Evolutionary conservation across 345 rosid genomes (phyloP).

Genomic region (Nephelium lappaceum): DNA sequence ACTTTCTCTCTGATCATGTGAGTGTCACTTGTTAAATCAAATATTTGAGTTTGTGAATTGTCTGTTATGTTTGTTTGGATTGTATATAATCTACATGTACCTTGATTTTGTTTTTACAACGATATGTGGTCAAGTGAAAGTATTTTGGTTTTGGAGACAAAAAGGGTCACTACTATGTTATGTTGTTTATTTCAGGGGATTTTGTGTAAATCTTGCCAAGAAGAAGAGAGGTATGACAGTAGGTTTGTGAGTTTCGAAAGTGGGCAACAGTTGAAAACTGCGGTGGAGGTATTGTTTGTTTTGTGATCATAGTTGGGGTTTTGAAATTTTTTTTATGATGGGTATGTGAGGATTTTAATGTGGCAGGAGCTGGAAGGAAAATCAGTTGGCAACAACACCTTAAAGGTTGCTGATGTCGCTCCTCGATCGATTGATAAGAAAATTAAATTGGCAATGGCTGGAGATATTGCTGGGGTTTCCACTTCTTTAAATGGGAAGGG

Average conservation of each 20-base stretch:
- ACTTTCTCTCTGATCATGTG: conserved; percentile 68
- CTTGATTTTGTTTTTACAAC: not conserved
- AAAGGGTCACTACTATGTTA: not conserved
- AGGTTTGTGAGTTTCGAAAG: conserved; percentile 78
- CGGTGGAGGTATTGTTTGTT: conserved; percentile 50
- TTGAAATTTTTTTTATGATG: conserved; percentile 11
- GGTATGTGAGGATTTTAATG: conserved; percentile 23
- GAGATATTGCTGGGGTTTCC: conserved; percentile 29
- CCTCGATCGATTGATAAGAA: conserved; percentile 69
- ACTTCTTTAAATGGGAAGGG: conserved; percentile 21
- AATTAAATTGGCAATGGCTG: conserved; percentile 45
- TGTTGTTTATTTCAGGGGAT: conserved; percentile 50
- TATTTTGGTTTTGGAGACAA: not conserved
- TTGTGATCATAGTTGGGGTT: not conserved
- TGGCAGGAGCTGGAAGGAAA: conserved; percentile 72
- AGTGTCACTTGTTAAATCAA: not conserved
- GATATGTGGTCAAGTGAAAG: not conserved
- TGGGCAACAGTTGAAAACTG: conserved; percentile 59
- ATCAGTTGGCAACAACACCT: conserved; percentile 54
- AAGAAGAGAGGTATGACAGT: conserved; percentile 82
- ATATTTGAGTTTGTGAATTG: not conserved
- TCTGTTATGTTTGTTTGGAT: no score
- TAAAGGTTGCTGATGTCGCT: conserved; percentile 77
- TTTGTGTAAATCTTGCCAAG: conserved; percentile 59
- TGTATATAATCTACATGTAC: not conserved